Base-by-base conservation (phyloP, 2,329 filamentous ascomycete genomes). In the Xylariaceae sp. region DNA sequence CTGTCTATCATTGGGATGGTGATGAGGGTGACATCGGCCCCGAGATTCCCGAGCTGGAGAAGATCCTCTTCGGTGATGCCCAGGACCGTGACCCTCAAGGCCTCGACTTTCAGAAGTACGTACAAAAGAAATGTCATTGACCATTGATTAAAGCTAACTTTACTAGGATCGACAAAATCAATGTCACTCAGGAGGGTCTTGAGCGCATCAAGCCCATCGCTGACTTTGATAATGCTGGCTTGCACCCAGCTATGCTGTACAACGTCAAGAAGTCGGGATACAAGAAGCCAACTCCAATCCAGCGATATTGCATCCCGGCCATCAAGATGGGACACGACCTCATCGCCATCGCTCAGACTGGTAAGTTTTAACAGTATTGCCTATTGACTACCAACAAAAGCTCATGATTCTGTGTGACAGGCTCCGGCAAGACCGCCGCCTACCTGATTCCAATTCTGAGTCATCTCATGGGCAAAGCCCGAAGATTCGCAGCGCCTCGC, bases 381-480 rank as follows among this genome's bases (percentile, higher is more conserved):
- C 19, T 36, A 33, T 14, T 35, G n/a, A 6, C 5, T 11, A 14
- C 1, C 4, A 22, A 37, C 20, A 16, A 8, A 16, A 33, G 2
- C 4, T 37, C 21, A 10, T 12, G 22, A 29, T 20, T 14, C 27
- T 32, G 27, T 4, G 27, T 14, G 27, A 39, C 40, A 96, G 92
- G 93, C 17, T 97, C 92, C 21, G 93, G 93, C 42, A 98, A 98
- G 74, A 98, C 93, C 0, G 92, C 87, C 0, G 91, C 93, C 0
- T 98, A 93, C 61, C 69, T 98, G 4, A 81, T 96, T 44, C 93
- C 93, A 0, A 87, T 95, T 48, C 61, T 97, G 41, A 95, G 90
- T 49, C 86, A 87, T 64, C 71, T 98, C 19, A 96, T 97, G 89
- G 93, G 93, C 21, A 97, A 97, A 70, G 89, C 87, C 5, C 93